Evolutionary conservation across 306 rosid species (phyloP).

Genomic region (Sicyos edulis): DNA sequence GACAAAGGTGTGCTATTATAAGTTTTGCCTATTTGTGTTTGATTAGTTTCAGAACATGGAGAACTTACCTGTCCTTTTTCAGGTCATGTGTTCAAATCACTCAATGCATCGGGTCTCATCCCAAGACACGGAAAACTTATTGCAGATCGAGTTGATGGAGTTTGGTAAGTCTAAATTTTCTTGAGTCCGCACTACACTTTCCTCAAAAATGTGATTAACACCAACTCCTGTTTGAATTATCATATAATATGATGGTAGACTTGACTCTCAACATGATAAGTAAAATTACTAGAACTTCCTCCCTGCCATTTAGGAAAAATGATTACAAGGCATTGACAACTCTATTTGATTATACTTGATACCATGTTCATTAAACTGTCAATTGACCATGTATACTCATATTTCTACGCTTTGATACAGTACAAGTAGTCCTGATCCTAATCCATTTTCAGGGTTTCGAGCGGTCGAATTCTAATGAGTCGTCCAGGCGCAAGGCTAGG

Average conservation of each 20-base stretch:
- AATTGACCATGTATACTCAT: too few relatives aligned
- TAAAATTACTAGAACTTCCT: not conserved
- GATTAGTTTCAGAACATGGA: not conserved
- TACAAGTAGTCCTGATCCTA: not conserved
- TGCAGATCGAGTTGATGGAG: constrained; percentile 93
- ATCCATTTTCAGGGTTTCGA: constrained; percentile 66
- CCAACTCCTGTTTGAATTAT: not conserved
- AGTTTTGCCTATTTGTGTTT: constrained; percentile 18
- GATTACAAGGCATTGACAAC: not conserved
- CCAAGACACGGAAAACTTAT: constrained; percentile 82
- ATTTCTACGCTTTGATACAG: not conserved
- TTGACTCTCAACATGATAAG: not conserved
- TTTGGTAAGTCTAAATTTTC: constrained; percentile 50
- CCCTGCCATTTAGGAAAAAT: not conserved
- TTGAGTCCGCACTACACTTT: not conserved
- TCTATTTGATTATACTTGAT: not conserved
- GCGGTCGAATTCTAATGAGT: constrained; percentile 81
- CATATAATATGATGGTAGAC: not conserved
- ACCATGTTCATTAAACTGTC: too few relatives aligned
- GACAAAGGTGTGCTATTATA: constrained; percentile 64
- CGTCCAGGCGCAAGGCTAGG: constrained; percentile 92
- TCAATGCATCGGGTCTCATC: constrained; percentile 80
- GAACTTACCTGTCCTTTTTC: constrained; percentile 23
- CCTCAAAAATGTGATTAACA: not conserved
- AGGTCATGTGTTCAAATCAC: constrained; percentile 88